These are phyloP conservation scores for Phylloporus arenicola DNA, from an alignment of 768 basidiomycete genomes.

Conservation along the genomic window DNA sequence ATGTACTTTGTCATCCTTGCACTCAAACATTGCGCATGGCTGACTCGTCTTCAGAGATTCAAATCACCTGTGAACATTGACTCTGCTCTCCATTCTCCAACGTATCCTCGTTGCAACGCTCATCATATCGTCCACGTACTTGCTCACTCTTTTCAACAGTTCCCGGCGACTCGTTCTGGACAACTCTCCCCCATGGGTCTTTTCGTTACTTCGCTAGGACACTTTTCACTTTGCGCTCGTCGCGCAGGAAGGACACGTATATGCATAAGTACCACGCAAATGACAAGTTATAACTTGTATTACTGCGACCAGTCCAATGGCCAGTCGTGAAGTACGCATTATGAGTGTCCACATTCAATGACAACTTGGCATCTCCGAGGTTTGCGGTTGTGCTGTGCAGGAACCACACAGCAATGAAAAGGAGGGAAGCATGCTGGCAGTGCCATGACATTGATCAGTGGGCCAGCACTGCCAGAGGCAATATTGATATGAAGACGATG, in stretches of 20 bases:
- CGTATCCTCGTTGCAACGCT: constrained; percentile 18
- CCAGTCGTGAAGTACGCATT: too few species aligned
- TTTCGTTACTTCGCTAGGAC: constrained; percentile 76
- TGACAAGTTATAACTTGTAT: too few species aligned
- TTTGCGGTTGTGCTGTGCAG: too few species aligned
- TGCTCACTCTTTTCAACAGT: constrained; percentile 23
- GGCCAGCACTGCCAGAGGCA: too few species aligned
- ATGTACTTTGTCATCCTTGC: not conserved
- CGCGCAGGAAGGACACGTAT: constrained; percentile 50
- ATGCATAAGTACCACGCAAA: too few species aligned
- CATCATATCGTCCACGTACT: constrained; percentile 15
- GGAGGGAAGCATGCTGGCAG: too few species aligned
- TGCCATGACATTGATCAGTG: too few species aligned
- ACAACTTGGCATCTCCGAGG: too few species aligned
- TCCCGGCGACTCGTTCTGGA: constrained; percentile 22
- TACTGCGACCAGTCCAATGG: too few species aligned
- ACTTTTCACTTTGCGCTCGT: constrained; percentile 73
- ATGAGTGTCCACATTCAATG: too few species aligned
- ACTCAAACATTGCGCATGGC: not conserved
- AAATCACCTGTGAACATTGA: constrained; percentile 18
- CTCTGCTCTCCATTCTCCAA: constrained; percentile 19
- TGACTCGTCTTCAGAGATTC: not conserved
- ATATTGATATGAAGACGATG: too few species aligned
- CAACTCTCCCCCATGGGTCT: constrained; percentile 15
- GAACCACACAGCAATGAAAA: too few species aligned